phyloP scores from a whole-genome alignment of 2,329 filamentous ascomycete species.

The Hypoxylon sp. region DNA sequence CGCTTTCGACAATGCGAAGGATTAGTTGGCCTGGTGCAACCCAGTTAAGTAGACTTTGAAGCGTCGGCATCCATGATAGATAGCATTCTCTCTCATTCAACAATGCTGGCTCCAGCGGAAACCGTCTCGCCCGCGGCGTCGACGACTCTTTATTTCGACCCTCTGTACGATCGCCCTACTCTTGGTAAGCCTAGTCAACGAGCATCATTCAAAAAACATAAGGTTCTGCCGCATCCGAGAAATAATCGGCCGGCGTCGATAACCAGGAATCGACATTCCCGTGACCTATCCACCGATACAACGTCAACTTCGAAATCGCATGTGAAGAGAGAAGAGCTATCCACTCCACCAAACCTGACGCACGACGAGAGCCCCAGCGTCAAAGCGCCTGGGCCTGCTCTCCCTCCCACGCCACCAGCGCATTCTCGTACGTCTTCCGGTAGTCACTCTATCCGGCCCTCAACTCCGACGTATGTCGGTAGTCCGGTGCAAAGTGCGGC shows the following conservation, averaged over 20 bases:
- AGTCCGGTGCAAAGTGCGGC: slow-evolving; percentile 58
- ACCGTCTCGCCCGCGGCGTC: slow-evolving; percentile 50
- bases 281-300: slow-evolving; percentile 52
- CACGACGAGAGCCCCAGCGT: slow-evolving; percentile 62
- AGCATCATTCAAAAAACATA: slow-evolving; percentile 58
- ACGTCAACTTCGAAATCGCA: slow-evolving; percentile 46
- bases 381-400: slow-evolving; percentile 61
- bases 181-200: slow-evolving; percentile 48
- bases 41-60: slow-evolving; percentile 41
- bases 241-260: slow-evolving; percentile 46
- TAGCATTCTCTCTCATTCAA: slow-evolving; percentile 35
- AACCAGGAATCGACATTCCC: slow-evolving; percentile 38
- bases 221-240: slow-evolving; percentile 57
- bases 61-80: slow-evolving; percentile 31
- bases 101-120: slow-evolving; percentile 53
- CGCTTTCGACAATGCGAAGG: slow-evolving; percentile 43
- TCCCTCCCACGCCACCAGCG: slow-evolving; percentile 74
- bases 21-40: slow-evolving; percentile 45
- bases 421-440: slow-evolving; percentile 72
- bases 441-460: slow-evolving; percentile 61
- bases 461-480: slow-evolving; percentile 60
- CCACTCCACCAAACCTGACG: slow-evolving; percentile 59
- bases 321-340: slow-evolving; percentile 52
- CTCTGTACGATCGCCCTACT: slow-evolving; percentile 47
- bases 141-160: slow-evolving; percentile 53